Base-by-base conservation (phyloP, 768 basidiomycete genomes). In the Amanita jacksonii region DNA sequence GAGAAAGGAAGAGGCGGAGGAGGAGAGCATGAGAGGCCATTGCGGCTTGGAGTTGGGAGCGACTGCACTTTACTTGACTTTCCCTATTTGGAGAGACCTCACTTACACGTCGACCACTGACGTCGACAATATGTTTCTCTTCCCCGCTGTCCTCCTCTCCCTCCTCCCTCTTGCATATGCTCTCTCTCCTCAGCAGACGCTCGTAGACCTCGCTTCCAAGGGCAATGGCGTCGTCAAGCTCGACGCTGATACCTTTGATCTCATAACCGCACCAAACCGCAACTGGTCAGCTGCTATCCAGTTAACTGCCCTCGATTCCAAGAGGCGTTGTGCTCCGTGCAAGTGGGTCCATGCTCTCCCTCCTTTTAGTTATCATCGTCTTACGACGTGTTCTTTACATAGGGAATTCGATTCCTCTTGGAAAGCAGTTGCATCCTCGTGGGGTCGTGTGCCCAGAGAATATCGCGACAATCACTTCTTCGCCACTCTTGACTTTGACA, bases 251-350 rank as follows among this genome's bases (percentile, higher is more conserved):
- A 68, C 74, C 2, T 99, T 80, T 62, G 85, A 92, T 56, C 68
- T 92, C 45, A 64, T 98, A 52, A 81, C 81, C 2, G 62, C 74
- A 4, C 73, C 82, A 7, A 72, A 79, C 49, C 81, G 96, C 49
- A 79, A 82, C 51, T 99, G 93, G 83, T 85, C 85, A 1, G 79
- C 81, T n/a, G 70, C 82, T 3, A 69, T 99, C 42, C 81, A 91
- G 9, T 74, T 98, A 59, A 99, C 96, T 1, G 96, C 96, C 0
- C 62, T 96, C 49, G 82, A 81, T 52, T 65, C 76, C 8, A 73
- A 80, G 50, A 79, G 88, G 57, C 85, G 81, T 61, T 99, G 96
- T 61, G 61, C 59, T n/a, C 94, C 93, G 36, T 99, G 96, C 85
- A 84, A 70, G 93, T 89, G 53, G 63, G 87, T 73, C 5, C 23